phyloP scores from a whole-genome alignment of 1,284 basidiomycete species.

The Quambalaria eucalypti region DNA sequence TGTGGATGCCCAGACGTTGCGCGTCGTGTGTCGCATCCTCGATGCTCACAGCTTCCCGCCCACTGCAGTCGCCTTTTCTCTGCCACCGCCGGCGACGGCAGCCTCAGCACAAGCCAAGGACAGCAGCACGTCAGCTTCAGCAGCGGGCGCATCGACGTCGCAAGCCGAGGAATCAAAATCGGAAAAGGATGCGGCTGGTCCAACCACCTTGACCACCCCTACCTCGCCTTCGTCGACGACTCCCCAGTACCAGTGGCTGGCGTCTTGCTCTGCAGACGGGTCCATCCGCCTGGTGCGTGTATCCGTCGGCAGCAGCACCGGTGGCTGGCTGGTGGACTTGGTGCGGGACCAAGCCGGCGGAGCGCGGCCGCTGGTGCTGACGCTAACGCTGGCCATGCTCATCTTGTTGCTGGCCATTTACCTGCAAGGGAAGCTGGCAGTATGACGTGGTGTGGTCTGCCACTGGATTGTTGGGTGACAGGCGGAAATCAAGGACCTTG shows the following conservation, averaged over 20 bases:
- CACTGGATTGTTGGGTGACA: no score
- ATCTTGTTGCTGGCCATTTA: conserved; percentile 4
- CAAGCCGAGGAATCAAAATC: conserved; percentile 61
- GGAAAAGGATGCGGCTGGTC: neutral
- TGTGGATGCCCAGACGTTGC: conserved; percentile 67
- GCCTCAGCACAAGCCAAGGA: neutral
- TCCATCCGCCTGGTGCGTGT: neutral
- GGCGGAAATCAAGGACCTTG: no score
- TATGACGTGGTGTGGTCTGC: no score
- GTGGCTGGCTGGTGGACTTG: neutral
- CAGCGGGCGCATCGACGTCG: conserved; percentile 84
- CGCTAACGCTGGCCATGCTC: conserved; percentile 1
- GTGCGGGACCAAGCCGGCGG: neutral
- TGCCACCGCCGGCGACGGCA: conserved; percentile 34
- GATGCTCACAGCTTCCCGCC: conserved; percentile 92
- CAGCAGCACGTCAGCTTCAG: conserved; percentile 65
- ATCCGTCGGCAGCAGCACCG: neutral
- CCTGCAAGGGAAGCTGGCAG: conserved; percentile 2
- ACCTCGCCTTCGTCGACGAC: no score
- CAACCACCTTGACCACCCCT: neutral
- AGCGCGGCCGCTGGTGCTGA: neutral
- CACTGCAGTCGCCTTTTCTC: conserved; percentile 79
- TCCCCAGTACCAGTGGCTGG: neutral
- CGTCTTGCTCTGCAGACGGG: neutral
- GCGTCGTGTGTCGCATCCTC: conserved; percentile 79